Base-by-base conservation (phyloP, 208 protist species). In the Spongospora subterranea region DNA sequence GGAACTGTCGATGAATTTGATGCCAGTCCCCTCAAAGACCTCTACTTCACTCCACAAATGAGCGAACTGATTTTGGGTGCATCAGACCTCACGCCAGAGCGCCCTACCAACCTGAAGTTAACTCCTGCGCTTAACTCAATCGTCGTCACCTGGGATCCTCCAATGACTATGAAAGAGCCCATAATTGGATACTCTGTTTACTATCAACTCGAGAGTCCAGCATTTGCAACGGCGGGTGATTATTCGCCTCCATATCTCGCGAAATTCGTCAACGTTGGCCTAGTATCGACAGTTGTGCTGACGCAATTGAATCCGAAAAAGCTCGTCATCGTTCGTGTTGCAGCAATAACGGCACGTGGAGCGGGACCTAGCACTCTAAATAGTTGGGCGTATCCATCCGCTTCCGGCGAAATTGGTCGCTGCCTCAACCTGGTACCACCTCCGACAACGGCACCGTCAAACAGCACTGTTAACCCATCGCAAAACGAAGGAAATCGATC, bases 131-230 rank as follows among this genome's bases (percentile, higher is more conserved):
- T 35, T 6, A 45, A 35, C 71, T 82, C 71, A 17, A n/a, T 82
- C n/a, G 17, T 82, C 6, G 71, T 35, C 6, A 82, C 71, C 35
- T 82, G 71, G 71, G n/a, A 35, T 35, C 35, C 71, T 35, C 71
- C 71, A 20, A n/a, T 17, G 11, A 45, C 6, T 13, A 6, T n/a
- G 17, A 43, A 45, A 43, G 71, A 35, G 35, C 71, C 71, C 6
- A 82, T 82, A 20, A 82, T 43, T 35, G 71, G 71, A 6, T 82
- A 82, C 71, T 40, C 71, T 43, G 71, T 82, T n/a, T 82, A 82
- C n/a, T 82, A 82, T 43, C 71, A 82, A n/a, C 17, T 82, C 17
- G n/a, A 82, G 17, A 82, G 71, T n/a, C 6, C n/a, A 6, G 35
- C 11, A 43, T 43, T 35, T 20, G 71, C 71, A 13, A 43, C 40